Evolutionary conservation across 257 asterid species (phyloP), one percentile per base, ranked within the genome.

Genomic region (Capsicum baccatum): DNA sequence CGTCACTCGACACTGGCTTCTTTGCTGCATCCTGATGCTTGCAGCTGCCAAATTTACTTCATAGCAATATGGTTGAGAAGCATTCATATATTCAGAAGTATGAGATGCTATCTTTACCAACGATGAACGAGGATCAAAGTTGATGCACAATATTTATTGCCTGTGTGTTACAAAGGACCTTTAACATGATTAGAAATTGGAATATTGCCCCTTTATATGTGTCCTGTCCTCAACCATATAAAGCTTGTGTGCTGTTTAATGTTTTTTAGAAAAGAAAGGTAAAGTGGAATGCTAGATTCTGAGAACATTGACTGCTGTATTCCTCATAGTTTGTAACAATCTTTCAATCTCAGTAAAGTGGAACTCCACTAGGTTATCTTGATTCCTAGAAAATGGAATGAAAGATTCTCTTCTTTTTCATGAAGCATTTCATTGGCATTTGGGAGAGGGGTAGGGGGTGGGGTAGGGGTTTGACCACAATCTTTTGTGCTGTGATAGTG

Each of bases 401-500:
- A 26, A 58, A 39, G 26, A 60, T 44, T 60, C 2, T 60, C 39
- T 64, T n/a, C n/a, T 63, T 80, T 60, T 42, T 21, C 47, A 6
- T 80, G 59, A 42, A 42, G 60, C 84, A 15, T 60, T 48, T 44
- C 67, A 54, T 56, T 79, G 42, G 15, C 56, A 7, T 39, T 39
- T 26, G 8, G 8, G 5, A 4, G 68, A 35, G 13, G 68, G 6
- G 5, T 3, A 8, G 1, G 6, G 13, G 42, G 69, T 44, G 55
- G 13, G 3, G 52, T 37, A 15, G 79, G 13, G 52, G 12, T 69
- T 52, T 69, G 67, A 58, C 44, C 81, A 68, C 59, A 67, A 83
- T 55, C 70, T 69, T 69, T 83, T 37, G 71, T 68, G 80, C 6
- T 44, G 69, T 8, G 54, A 64, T 16, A 21, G 84, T 82, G 85